phyloP scores from a whole-genome alignment of 345 rosid genomes.

The Bretschneidera sinensis region DNA sequence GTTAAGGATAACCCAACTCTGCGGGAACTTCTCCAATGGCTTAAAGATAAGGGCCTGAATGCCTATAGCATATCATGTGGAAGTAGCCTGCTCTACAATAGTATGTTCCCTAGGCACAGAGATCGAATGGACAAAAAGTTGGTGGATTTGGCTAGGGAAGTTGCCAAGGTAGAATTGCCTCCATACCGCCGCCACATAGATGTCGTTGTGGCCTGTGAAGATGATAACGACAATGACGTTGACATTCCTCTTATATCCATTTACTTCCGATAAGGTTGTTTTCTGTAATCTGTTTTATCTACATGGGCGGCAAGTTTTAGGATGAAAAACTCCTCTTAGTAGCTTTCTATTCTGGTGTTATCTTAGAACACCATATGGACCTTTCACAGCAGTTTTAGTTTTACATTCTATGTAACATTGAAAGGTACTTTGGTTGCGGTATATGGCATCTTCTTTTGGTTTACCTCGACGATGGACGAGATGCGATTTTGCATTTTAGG shows the following conservation, averaged over 20 bases:
- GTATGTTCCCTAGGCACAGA: conserved; percentile 79
- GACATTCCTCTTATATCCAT: conserved; percentile 87
- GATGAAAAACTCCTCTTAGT: not conserved
- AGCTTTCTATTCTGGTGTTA: not conserved
- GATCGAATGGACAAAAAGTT: conserved; percentile 78
- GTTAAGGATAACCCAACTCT: conserved; percentile 65
- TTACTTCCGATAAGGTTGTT: conserved; percentile 46
- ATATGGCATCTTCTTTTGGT: too few relatives aligned
- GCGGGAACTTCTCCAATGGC: conserved; percentile 74
- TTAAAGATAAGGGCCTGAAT: conserved; percentile 62
- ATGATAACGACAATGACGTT: conserved; percentile 71
- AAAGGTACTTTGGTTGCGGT: not conserved
- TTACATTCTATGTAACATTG: not conserved
- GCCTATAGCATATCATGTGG: conserved; percentile 96
- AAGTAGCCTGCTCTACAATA: conserved; percentile 76
- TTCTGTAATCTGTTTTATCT: not conserved
- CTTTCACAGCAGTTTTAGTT: not conserved
- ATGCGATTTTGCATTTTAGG: too few relatives aligned
- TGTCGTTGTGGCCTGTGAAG: conserved; percentile 93
- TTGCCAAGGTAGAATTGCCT: conserved; percentile 78
- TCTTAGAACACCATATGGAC: not conserved
- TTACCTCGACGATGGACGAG: too few relatives aligned
- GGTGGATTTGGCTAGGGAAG: conserved; percentile 80
- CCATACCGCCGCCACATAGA: conserved; percentile 68
- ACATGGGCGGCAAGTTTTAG: not conserved